A percentile compares a stretch with the other conserved stretches of the same genome.
These are phyloP conservation scores for Parafenestella ontariensis DNA, from an alignment of 2,329 filamentous ascomycete species.

Conservation along the genomic window DNA sequence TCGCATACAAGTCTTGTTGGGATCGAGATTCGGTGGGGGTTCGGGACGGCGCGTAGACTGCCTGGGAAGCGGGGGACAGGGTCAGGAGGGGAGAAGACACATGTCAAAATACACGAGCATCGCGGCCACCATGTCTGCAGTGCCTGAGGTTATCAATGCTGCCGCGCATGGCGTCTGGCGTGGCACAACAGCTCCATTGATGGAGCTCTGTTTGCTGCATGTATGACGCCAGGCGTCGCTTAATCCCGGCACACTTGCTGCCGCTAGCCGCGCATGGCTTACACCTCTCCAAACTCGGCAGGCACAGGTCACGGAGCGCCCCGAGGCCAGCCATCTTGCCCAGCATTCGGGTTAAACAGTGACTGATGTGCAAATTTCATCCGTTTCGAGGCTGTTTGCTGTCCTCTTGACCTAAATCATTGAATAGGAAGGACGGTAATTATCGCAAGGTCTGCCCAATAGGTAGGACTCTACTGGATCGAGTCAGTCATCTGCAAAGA, in stretches of 20 bases:
- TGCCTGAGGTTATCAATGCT: neutral
- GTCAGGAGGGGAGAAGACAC: neutral
- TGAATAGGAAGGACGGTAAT: neutral
- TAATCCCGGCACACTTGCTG: conserved; percentile 2
- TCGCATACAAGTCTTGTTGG: neutral
- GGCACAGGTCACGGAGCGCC: conserved; percentile 4
- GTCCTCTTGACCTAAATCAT: neutral
- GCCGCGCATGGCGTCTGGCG: neutral
- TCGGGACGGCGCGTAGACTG: neutral
- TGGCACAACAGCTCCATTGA: conserved; percentile 7
- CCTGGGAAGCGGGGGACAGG: neutral
- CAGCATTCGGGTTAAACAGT: conserved; percentile 4
- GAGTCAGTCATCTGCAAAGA: too few relatives aligned
- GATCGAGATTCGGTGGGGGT: neutral
- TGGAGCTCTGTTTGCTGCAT: conserved; percentile 2
- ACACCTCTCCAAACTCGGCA: neutral
- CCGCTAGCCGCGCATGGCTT: neutral
- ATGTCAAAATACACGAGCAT: neutral
- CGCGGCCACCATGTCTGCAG: neutral
- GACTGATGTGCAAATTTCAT: neutral
- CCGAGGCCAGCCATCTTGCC: conserved; percentile 6
- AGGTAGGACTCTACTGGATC: too few relatives aligned
- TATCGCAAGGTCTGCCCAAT: neutral
- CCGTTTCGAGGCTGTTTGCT: neutral
- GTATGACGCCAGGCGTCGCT: conserved; percentile 19